Conservation (phyloP, 306 rosid species). For the Cicer pinnatifidum region DNA sequence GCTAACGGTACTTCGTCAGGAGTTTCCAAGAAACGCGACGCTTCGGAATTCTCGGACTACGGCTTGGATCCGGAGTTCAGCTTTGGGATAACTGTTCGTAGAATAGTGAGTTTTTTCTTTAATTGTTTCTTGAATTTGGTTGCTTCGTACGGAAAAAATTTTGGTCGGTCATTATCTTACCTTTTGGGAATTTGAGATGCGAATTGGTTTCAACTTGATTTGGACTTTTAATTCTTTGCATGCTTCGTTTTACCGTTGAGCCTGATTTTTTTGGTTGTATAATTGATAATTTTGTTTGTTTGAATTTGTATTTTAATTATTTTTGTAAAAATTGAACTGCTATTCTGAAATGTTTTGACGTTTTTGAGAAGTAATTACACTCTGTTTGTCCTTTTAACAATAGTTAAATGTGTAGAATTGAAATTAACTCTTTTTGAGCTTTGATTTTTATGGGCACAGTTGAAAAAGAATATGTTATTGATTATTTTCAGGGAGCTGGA, state of each 20-base stretch:
- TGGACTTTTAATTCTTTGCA: background rate
- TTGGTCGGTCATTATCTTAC: background rate
- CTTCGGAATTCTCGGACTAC: slow-evolving; percentile 61
- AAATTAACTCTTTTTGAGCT: background rate
- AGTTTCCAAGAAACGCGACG: slow-evolving; percentile 58
- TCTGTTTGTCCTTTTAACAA: background rate
- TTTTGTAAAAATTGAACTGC: too few species aligned
- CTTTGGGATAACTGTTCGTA: slow-evolving; percentile 73
- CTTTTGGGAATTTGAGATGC: background rate
- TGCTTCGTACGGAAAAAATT: background rate
- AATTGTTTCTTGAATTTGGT: background rate
- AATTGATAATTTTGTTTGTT: background rate
- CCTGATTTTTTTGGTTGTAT: too few species aligned
- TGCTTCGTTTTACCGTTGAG: background rate
- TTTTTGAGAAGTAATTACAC: background rate
- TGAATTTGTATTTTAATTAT: background rate
- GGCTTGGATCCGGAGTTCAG: slow-evolving; percentile 95
- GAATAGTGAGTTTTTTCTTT: slow-evolving; percentile 66
- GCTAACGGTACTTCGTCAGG: slow-evolving; percentile 15
- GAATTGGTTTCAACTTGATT: background rate
- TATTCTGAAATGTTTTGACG: background rate
- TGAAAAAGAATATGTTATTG: slow-evolving; percentile 16
- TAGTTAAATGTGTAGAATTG: background rate
- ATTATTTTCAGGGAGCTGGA: slow-evolving; percentile 88
- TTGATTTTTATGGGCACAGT: slow-evolving; percentile 1